Evolutionary conservation across 495 filamentous ascomycete genomes (phyloP).

Genomic region (Penicillium flavigenum): DNA sequence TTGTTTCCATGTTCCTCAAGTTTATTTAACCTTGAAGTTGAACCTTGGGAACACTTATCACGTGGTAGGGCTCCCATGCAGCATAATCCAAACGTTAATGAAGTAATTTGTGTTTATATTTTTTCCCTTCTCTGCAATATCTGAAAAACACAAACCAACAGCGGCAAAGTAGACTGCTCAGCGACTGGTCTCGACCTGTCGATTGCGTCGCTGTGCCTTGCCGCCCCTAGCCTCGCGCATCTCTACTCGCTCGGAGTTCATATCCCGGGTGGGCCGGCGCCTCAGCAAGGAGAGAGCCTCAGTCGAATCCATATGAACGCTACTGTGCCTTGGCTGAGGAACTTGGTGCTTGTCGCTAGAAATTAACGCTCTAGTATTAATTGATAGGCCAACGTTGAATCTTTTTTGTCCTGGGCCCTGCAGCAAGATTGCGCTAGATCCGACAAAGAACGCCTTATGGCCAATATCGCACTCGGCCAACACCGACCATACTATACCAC

Average conservation of each 20-base stretch:
- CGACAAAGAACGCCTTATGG: neutral
- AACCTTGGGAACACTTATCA: constrained; percentile 3
- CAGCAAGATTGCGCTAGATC: constrained; percentile 12
- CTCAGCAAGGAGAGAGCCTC: constrained; percentile 14
- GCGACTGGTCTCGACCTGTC: constrained; percentile 18
- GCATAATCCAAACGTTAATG: neutral
- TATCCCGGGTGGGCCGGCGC: constrained; percentile 16
- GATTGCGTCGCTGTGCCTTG: constrained; percentile 34
- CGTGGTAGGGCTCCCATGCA: constrained; percentile 7
- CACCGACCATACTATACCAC: constrained; percentile 1
- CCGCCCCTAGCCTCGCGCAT: constrained; percentile 31
- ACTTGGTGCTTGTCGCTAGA: constrained; percentile 15
- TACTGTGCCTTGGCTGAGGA: constrained; percentile 17
- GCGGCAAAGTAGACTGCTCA: constrained; percentile 28
- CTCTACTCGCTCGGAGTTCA: constrained; percentile 22
- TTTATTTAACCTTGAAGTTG: neutral
- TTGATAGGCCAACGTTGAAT: constrained; percentile 18
- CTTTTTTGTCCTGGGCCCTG: neutral
- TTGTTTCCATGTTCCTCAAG: neutral
- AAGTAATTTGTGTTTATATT: neutral
- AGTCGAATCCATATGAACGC: constrained; percentile 9
- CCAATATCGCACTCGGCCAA: constrained; percentile 10
- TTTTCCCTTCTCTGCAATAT: neutral
- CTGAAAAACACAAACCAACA: constrained; percentile 28
- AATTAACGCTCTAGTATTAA: constrained; percentile 11